Evolutionary conservation across 2,329 filamentous ascomycete species (phyloP).

Genomic region (Clathrospora elynae): DNA sequence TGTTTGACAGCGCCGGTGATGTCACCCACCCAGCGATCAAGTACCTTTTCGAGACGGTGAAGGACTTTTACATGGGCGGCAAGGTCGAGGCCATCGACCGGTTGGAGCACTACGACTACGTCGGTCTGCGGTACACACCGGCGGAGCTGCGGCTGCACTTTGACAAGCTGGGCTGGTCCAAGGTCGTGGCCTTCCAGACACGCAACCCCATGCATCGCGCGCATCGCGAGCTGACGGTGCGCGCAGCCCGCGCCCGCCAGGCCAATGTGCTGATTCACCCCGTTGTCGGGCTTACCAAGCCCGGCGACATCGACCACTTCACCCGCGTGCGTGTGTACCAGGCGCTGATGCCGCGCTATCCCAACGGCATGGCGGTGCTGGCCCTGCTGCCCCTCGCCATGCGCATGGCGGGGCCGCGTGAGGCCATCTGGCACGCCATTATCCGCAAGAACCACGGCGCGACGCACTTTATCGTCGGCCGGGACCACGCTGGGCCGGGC

Average conservation of each 20-base stretch:
- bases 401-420: conserved; percentile 97
- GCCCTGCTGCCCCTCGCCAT: conserved; percentile 95
- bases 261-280: conserved; percentile 99
- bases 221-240: conserved; percentile 96
- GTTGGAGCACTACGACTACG: conserved; percentile 98
- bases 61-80: conserved; percentile 92
- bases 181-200: conserved; percentile 98
- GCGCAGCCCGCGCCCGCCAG: conserved; percentile 91
- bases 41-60: conserved; percentile 79
- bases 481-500: conserved; percentile 96
- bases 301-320: conserved; percentile 99
- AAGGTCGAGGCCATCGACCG: conserved; percentile 95
- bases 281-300: conserved; percentile 97
- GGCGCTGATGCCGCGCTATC: conserved; percentile 92
- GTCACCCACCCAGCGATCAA: conserved; percentile 90
- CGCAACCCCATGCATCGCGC: conserved; percentile 97
- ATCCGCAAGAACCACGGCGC: conserved; percentile 99
- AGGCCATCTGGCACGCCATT: conserved; percentile 99
- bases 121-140: conserved; percentile 91
- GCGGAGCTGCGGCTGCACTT: conserved; percentile 95
- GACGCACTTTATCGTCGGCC: conserved; percentile 98
- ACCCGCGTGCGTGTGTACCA: conserved; percentile 98
- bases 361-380: conserved; percentile 97
- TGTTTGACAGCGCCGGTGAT: conserved; percentile 92
- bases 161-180: conserved; percentile 98